Evolutionary conservation across 139 green algal genomes (phyloP).

Genomic region (Chlamydomonas asymmetrica): DNA sequence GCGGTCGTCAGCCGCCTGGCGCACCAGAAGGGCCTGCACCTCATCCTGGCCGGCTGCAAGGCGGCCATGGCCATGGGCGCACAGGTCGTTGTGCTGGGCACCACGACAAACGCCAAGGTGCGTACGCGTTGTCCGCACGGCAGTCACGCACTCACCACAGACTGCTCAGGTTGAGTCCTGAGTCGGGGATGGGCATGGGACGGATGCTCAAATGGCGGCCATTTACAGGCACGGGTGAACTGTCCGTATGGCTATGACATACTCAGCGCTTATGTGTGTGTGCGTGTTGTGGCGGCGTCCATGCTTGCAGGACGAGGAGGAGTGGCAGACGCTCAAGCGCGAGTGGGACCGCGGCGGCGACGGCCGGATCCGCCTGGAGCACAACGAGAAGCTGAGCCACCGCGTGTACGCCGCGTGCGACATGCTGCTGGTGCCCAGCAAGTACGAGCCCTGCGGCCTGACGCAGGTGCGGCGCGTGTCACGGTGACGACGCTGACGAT

Average conservation of each 20-base stretch:
- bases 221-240: too few relatives aligned
- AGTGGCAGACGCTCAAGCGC: slow-evolving; percentile 11
- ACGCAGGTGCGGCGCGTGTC: slow-evolving; percentile 71
- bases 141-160: too few relatives aligned
- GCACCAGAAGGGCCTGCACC: slow-evolving; percentile 90
- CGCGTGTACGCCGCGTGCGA: slow-evolving; percentile 83
- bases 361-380: slow-evolving; percentile 58
- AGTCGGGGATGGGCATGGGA: too few relatives aligned
- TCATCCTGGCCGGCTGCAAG: slow-evolving; percentile 72
- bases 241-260: too few relatives aligned
- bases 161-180: too few relatives aligned
- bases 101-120: slow-evolving; percentile 46
- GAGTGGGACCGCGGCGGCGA: slow-evolving; percentile 44
- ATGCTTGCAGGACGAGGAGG: slow-evolving; percentile 1
- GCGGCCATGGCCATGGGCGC: slow-evolving; percentile 27
- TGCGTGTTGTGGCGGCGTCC: too few relatives aligned
- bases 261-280: too few relatives aligned
- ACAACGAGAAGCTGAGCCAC: slow-evolving; percentile 74
- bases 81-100: slow-evolving; percentile 48
- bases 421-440: slow-evolving; percentile 82
- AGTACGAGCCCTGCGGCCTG: slow-evolving; percentile 93
- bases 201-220: too few relatives aligned
- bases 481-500: too few relatives aligned
- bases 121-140: slow-evolving; percentile 45
- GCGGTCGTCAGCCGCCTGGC: slow-evolving; percentile 86